Base-by-base conservation (phyloP, 2,329 filamentous ascomycete species). In the Akanthomyces muscarius region DNA sequence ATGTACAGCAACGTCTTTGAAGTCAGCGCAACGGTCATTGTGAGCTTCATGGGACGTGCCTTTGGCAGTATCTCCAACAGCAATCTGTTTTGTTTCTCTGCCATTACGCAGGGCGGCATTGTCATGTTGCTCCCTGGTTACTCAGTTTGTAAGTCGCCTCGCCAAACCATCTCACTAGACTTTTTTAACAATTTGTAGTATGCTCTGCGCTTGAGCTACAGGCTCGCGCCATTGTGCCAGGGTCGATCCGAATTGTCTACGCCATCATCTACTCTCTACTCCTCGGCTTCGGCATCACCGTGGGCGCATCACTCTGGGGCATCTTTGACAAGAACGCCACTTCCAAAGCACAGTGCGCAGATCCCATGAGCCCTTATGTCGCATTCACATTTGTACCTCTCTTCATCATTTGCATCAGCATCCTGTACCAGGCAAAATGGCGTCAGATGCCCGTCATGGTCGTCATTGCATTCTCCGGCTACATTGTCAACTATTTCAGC, bases 341-440 rank as follows among this genome's bases (percentile, higher is more conserved):
- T 4, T 74, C 76, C 10, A 71, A 73, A 11, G 76, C 75, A 1
- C 74, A 70, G 4, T 81, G 85, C 71, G 10, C 68, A 21, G 56
- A 79, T 62, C 74, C 80, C 0, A 80, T 87, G 67, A 67, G 75
- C 18, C 68, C 71, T 2, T 70, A 75, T 63, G 73, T 75, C 55
- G 83, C 82, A 63, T 92, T 93, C 75, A 77, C 88, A 36, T 92
- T 92, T 70, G 91, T 94, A 0, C 84, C 89, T 0, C 73, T 83
- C 7, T 96, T 93, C 73, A 86, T 90, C 10, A 71, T 91, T 33
- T 91, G 88, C 69, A 81, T 94, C 45, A 86, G 88, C 54, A 78
- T 92, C 63, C 86, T 93, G 72, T 93, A 93, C 72, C 89, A 93
- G 68, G 90, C 89, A 45, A 92, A 91, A 73, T 92, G 86, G 85